Evolutionary conservation across 371 early-diverging fungal species (phyloP), one percentile per base, ranked within the genome.

Genomic region (Mucor sp.): DNA sequence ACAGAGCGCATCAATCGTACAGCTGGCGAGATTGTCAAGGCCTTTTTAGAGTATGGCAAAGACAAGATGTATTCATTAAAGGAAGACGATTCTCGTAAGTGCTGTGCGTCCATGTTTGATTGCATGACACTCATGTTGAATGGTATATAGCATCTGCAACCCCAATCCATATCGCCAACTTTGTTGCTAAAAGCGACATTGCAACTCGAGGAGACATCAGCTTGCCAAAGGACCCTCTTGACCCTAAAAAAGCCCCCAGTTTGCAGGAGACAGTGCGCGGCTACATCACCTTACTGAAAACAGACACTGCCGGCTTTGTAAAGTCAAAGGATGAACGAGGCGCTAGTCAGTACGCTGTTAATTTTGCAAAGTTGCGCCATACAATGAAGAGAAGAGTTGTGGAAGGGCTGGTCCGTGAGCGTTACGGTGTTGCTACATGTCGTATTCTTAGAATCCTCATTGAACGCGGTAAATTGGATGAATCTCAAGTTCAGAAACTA

Each of bases 391-490:
- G 85, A 50, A 74, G 78, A 41, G 62, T 92, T 32, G 69, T 97
- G 17, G 91, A 94, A 71, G 76, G 82, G 0, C 74, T 93, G 19
- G 74, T 95, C 5, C 75, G 85, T 56, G 90, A 95, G 43, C 85
- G 89, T 63, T 91, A 87, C 74, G 96, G 97, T 35, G 71, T 81
- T n/a, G 85, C 88, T 9, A 87, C 89, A 55, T 76, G 87, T 69
- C 85, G 95, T 50, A 86, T 95, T 43, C 82, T 93, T 72, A 78
- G 93, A 41, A 85, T 95, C 58, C 71, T 97, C 72, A 74, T 85
- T 53, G 87, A 88, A 43, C 91, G 91, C 73, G 91, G 91, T 43
- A 94, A 93, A 78, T 76, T 95, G 66, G 94, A 94, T 65, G 97
- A 97, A 67, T 91, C 91, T 67, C 87, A 91, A 65, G 81, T 93